Percentiles rank a stretch among this genome's conserved stretches.
Conservation (phyloP, 1,284 basidiomycete genomes). For the Rhizoctonia solani region DNA sequence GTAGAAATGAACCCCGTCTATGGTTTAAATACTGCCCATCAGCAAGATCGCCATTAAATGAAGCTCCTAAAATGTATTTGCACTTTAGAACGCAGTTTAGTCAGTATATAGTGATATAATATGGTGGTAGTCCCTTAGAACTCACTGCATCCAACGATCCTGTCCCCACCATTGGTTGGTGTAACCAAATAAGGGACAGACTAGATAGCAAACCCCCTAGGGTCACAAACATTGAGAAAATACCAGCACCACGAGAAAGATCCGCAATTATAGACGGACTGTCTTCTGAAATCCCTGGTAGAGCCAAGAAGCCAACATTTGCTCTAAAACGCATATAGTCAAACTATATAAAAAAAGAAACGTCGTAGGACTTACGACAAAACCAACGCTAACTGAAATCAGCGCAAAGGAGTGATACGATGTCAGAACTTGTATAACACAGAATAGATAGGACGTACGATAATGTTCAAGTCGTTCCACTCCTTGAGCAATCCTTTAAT, state of each 20-base stretch:
- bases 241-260: constrained; percentile 18
- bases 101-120: not conserved
- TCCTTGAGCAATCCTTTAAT: constrained; percentile 19
- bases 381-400: constrained; percentile 10
- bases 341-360: too few relatives aligned
- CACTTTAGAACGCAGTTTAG: not conserved
- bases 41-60: not conserved
- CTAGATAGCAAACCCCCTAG: constrained; percentile 20
- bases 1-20: not conserved
- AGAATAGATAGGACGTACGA: not conserved
- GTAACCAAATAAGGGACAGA: constrained; percentile 16
- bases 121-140: not conserved
- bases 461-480: constrained; percentile 20
- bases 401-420: not conserved
- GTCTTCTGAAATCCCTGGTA: constrained; percentile 8
- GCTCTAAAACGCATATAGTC: not conserved
- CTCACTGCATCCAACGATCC: constrained; percentile 9
- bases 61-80: constrained; percentile 13
- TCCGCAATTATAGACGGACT: not conserved
- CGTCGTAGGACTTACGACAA: constrained; percentile 6
- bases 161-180: constrained; percentile 9
- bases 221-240: constrained; percentile 24
- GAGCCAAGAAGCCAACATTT: constrained; percentile 24
- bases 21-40: not conserved
- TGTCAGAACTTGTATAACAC: not conserved